Conservation (phyloP, 2,329 filamentous ascomycete genomes). For the Knufia fluminis region DNA sequence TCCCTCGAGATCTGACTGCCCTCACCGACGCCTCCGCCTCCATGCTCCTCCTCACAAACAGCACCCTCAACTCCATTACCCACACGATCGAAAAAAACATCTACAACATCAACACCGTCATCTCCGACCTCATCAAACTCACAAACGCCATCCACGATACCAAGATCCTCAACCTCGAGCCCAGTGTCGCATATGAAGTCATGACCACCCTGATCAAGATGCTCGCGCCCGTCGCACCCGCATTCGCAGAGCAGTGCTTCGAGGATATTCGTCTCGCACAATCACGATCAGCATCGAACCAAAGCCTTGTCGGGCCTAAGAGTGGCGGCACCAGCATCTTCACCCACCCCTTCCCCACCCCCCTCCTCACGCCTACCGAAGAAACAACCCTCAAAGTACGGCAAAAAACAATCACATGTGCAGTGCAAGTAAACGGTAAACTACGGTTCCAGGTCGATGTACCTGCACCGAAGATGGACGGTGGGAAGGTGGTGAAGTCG, state of each 20-base stretch:
- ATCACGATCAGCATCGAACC: too few relatives aligned
- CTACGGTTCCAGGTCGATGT: constrained; percentile 60
- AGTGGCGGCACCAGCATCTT: constrained; percentile 31
- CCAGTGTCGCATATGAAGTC: constrained; percentile 32
- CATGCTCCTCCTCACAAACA: constrained; percentile 59
- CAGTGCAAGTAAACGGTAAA: constrained; percentile 75
- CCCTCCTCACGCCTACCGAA: constrained; percentile 30
- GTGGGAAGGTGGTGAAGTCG: constrained; percentile 1
- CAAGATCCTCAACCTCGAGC: constrained; percentile 32
- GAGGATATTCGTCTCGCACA: constrained; percentile 25
- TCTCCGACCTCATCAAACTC: constrained; percentile 73
- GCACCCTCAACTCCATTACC: constrained; percentile 58
- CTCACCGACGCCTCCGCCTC: constrained; percentile 31
- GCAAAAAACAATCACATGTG: constrained; percentile 46
- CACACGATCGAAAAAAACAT: constrained; percentile 59
- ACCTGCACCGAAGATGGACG: constrained; percentile 37
- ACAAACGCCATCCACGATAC: constrained; percentile 53
- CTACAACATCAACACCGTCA: constrained; percentile 70
- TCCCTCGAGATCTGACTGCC: constrained; percentile 4
- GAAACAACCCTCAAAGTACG: constrained; percentile 40
- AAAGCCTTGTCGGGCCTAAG: neutral
- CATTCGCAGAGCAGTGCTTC: constrained; percentile 76
- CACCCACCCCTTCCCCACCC: constrained; percentile 48
- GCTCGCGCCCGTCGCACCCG: constrained; percentile 70
- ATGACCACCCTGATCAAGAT: constrained; percentile 55